Percentiles rank a stretch among this genome's conserved stretches.
Evolutionary conservation across 2,329 filamentous ascomycete species (phyloP).

Genomic region (Xylariaceae sp.): DNA sequence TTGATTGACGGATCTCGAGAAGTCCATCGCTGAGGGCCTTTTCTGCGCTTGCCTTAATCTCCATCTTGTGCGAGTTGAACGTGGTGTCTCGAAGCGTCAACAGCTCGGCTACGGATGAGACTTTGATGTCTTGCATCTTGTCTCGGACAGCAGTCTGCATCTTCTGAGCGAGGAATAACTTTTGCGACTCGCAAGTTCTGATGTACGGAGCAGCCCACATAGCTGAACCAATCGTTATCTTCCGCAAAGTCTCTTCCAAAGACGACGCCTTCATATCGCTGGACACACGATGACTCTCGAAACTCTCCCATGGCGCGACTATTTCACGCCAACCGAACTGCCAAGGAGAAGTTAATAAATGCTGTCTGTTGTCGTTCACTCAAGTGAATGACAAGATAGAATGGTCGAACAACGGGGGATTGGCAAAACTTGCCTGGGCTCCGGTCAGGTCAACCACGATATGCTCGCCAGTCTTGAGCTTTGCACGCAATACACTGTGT

Average conservation of each 20-base stretch:
- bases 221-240: neutral
- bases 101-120: neutral
- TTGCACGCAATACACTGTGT: conserved; percentile 5
- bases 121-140: conserved; percentile 3
- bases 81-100: conserved; percentile 3
- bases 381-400: neutral
- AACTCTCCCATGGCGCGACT: conserved; percentile 6
- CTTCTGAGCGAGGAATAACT: conserved; percentile 1
- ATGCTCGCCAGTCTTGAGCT: conserved; percentile 8
- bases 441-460: conserved; percentile 6
- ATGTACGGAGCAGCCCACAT: no score
- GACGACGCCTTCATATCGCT: neutral
- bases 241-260: neutral
- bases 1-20: conserved; percentile 2
- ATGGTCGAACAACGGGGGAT: neutral
- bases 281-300: conserved; percentile 2
- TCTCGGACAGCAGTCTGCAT: conserved; percentile 2
- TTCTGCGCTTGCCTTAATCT: conserved; percentile 6
- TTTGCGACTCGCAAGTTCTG: neutral
- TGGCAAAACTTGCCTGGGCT: conserved; percentile 7
- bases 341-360: neutral
- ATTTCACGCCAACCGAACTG: conserved; percentile 13
- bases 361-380: neutral
- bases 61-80: conserved; percentile 4
- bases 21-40: conserved; percentile 4